These are phyloP conservation scores for Pascua guehoae DNA, from an alignment of 1,284 basidiomycete genomes.

Conservation along the genomic window DNA sequence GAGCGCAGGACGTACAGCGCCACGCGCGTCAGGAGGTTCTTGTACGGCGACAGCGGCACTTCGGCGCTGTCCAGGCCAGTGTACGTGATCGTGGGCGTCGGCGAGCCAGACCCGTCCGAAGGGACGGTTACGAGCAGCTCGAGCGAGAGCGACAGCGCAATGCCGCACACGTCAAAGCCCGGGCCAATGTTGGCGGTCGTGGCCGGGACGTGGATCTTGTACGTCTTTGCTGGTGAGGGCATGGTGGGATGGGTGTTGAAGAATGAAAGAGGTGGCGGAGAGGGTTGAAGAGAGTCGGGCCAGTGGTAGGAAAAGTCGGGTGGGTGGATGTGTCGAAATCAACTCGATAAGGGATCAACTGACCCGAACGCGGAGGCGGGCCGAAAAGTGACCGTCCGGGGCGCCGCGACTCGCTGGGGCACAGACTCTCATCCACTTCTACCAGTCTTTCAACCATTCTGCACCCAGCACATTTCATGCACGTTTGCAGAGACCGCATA, in stretches of 20 bases:
- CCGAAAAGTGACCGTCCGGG: no score
- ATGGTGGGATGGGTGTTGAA: constrained; percentile 4
- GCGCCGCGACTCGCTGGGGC: no score
- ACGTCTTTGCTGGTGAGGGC: constrained; percentile 28
- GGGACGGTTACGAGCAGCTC: constrained; percentile 65
- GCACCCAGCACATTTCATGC: no score
- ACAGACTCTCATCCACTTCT: no score
- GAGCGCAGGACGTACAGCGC: constrained; percentile 95
- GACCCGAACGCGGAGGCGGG: no score
- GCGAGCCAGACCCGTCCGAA: constrained; percentile 8
- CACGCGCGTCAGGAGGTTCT: constrained; percentile 96
- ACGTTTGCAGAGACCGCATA: no score
- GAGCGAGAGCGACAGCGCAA: constrained; percentile 86
- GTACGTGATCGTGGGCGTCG: constrained; percentile 60
- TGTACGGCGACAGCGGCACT: constrained; percentile 91
- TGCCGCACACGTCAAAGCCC: constrained; percentile 96
- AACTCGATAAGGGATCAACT: no score
- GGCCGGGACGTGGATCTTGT: constrained; percentile 78
- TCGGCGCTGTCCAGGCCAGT: constrained; percentile 83
- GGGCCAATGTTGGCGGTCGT: constrained; percentile 99
- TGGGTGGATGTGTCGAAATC: no score
- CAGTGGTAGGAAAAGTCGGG: no score
- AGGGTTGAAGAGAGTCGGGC: no score
- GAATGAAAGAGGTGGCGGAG: no score
- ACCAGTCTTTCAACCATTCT: no score